Base-by-base conservation (phyloP, 306 rosid genomes). In the Echinosophora koreensis region DNA sequence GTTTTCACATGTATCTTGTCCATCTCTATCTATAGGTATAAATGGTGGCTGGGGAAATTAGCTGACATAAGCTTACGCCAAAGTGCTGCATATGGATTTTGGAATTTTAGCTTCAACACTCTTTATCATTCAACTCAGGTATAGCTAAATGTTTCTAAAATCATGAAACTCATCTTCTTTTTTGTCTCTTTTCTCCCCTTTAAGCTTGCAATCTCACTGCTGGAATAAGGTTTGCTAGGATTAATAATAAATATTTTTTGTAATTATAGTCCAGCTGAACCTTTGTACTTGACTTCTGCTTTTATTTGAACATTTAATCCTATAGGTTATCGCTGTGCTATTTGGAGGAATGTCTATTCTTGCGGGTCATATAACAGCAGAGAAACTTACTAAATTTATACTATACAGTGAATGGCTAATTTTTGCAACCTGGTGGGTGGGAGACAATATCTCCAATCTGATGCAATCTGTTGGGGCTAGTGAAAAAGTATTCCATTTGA, bases 401-500 rank as follows among this genome's bases (percentile, higher is more conserved):
- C 85, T 92, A 77, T 95, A 95, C 84, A 90, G 98, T 55, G 97
- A 95, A 90, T 90, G 96, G 97, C 70, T 95, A 62, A 92, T 95
- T 87, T 90, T 85, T 86, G 89, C 98, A 89, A 95, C 97, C 78
- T 95, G 97, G 98, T 92, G 91, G 97, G 97, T 95, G 62, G 98
- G 98, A 56, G 97, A 95, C 87, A 90, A 89, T 83, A 34, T 95
- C 79, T 95, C 97, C 80, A 82, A 86, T 77, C 87, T 95, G 87
- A 95, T 95, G 97, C 97, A 95, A 76, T 95, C 98, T 58, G 92
- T 95, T 68, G 98, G 98, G 71, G 98, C 98, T 50, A 92, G 97
- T 78, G 98, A 95, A 84, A 95, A 95, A 80, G 98, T 95, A 63
- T 95, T 95, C 83, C 90, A 88, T 74, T 82, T 95, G 79, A 92